These are phyloP conservation scores for Diaporthe vexans DNA, from an alignment of 2,329 filamentous ascomycete genomes.

Conservation along the genomic window DNA sequence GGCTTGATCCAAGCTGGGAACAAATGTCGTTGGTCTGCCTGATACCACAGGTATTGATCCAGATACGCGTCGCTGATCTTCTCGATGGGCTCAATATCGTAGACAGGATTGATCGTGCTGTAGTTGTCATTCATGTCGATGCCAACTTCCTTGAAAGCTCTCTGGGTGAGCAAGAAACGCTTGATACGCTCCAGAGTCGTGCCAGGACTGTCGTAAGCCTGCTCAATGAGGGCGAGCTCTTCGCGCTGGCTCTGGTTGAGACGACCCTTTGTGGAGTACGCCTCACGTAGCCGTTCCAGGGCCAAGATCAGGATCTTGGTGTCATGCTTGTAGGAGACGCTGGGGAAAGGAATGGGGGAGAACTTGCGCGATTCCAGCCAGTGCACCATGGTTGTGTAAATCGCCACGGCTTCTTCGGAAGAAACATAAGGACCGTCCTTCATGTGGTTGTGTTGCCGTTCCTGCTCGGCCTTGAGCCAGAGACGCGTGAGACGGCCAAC, in stretches of 20 bases:
- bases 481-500: slow-evolving; percentile 92
- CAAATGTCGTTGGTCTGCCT: slow-evolving; percentile 95
- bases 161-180: slow-evolving; percentile 94
- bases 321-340: slow-evolving; percentile 99
- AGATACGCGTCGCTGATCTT: slow-evolving; percentile 99
- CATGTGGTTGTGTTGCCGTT: slow-evolving; percentile 99
- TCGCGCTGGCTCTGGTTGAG: slow-evolving; percentile 98
- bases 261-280: slow-evolving; percentile 97
- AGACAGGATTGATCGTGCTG: slow-evolving; percentile 98
- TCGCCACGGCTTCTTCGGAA: slow-evolving; percentile 97
- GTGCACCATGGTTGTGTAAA: slow-evolving; percentile 98
- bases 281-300: slow-evolving; percentile 90
- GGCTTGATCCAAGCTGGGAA: slow-evolving; percentile 99
- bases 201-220: slow-evolving; percentile 97
- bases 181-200: slow-evolving; percentile 97
- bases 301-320: slow-evolving; percentile 98
- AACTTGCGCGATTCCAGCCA: slow-evolving; percentile 99
- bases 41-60: slow-evolving; percentile 99
- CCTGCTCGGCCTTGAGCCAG: slow-evolving; percentile 98
- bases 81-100: slow-evolving; percentile 98
- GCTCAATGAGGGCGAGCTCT: slow-evolving; percentile 95
- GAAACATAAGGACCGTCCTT: slow-evolving; percentile 99
- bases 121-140: slow-evolving; percentile 99
- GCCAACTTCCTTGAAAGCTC: slow-evolving; percentile 98
- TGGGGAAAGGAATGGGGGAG: slow-evolving; percentile 98